Percentiles rank a stretch among this genome's conserved stretches.
Conservation (phyloP, 129 eudicot genomes). For the Flaveria brownii region DNA sequence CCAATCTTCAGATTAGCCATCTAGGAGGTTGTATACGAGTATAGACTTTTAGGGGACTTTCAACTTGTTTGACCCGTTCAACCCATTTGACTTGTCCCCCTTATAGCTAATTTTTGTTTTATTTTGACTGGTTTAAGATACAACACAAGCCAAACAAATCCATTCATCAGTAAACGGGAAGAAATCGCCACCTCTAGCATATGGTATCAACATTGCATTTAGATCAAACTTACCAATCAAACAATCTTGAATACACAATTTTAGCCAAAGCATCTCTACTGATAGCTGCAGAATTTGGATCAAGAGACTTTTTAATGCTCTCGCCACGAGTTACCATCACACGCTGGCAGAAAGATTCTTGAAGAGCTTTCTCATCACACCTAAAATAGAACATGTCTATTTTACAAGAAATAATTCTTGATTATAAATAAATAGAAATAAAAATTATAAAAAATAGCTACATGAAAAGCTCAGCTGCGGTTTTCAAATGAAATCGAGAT, state of each 20-base stretch:
- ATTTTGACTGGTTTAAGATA: not conserved
- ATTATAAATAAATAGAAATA: not conserved
- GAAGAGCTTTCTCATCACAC: slow-evolving; percentile 77
- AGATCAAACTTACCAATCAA: slow-evolving; percentile 67
- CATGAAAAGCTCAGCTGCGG: slow-evolving; percentile 84
- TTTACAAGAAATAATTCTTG: not conserved
- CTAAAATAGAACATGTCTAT: slow-evolving; percentile 41
- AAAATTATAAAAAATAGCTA: slow-evolving; percentile 40
- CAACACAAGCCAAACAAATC: slow-evolving; percentile 9
- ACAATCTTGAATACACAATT: slow-evolving; percentile 75
- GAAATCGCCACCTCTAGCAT: slow-evolving; percentile 18
- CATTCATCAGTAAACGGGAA: not conserved
- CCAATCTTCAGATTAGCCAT: not conserved
- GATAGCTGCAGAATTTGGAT: slow-evolving; percentile 69
- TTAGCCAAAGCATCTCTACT: slow-evolving; percentile 93
- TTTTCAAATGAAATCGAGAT: slow-evolving; percentile 66
- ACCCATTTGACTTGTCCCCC: slow-evolving; percentile 12
- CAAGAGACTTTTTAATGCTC: slow-evolving; percentile 73
- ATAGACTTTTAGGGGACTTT: not conserved
- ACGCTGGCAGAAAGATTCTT: slow-evolving; percentile 89
- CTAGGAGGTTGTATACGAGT: slow-evolving; percentile 1
- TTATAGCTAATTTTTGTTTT: not conserved
- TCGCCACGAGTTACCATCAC: slow-evolving; percentile 92
- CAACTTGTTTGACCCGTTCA: not conserved
- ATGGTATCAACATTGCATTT: slow-evolving; percentile 12